Percentiles rank a stretch among this genome's conserved stretches.
Evolutionary conservation across 192 early-diverging fungal species (phyloP).

Genomic region (Coemansia sp.): DNA sequence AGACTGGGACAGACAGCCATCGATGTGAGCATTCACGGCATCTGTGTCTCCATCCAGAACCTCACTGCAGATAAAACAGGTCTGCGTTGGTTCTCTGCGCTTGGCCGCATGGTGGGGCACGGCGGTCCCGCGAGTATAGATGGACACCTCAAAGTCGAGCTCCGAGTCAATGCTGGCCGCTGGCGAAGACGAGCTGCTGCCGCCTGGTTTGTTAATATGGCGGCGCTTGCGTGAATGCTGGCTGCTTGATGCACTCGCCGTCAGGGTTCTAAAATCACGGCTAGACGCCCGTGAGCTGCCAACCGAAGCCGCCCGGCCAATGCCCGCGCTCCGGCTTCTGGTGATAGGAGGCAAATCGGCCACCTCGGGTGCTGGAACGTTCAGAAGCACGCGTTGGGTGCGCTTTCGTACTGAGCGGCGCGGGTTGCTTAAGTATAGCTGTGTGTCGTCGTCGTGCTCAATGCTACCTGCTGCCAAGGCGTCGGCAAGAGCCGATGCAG

Average conservation of each 20-base stretch:
- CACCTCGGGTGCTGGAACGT: background rate
- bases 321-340: background rate
- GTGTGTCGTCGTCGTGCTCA: background rate
- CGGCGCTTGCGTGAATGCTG: slow-evolving; percentile 9
- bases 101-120: background rate
- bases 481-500: no score
- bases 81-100: background rate
- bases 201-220: background rate
- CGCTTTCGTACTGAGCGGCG: slow-evolving; percentile 9
- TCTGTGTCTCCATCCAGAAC: slow-evolving; percentile 41
- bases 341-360: background rate
- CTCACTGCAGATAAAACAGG: slow-evolving; percentile 23
- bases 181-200: slow-evolving; percentile 2
- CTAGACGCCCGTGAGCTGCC: background rate
- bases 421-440: background rate
- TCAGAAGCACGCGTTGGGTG: slow-evolving; percentile 12
- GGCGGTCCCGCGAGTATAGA: slow-evolving; percentile 16
- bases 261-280: no score
- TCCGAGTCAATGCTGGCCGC: slow-evolving; percentile 11
- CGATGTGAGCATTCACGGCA: slow-evolving; percentile 72
- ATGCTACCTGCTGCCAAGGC: no score
- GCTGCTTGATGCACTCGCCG: background rate
- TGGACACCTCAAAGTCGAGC: slow-evolving; percentile 20
- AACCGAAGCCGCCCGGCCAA: background rate
- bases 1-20: slow-evolving; percentile 57